Conservation (phyloP, 176 grass and related monocot species). For the Carex pumila region DNA sequence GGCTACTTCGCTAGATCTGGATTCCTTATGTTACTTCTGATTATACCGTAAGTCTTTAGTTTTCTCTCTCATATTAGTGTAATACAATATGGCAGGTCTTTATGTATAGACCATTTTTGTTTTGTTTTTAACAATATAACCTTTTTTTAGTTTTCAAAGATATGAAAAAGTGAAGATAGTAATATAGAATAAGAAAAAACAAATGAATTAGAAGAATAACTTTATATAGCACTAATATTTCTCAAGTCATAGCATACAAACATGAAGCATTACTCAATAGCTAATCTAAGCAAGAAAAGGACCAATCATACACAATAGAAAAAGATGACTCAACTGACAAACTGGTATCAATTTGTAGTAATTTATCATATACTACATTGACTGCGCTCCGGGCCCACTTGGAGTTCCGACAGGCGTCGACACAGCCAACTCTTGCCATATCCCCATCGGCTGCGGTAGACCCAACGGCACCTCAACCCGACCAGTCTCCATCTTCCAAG, state of each 20-base stretch:
- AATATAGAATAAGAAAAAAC: not conserved
- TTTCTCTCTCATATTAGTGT: not conserved
- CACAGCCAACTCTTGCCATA: constrained; percentile 49
- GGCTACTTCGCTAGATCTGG: no score
- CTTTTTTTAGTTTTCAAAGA: not conserved
- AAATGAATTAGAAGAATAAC: not conserved
- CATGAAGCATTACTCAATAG: not conserved
- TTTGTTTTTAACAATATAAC: not conserved
- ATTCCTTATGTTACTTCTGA: not conserved
- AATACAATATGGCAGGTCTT: not conserved
- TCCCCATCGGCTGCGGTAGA: not conserved
- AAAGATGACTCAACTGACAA: not conserved
- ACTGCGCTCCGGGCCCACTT: not conserved
- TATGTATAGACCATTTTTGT: not conserved
- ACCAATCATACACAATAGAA: constrained; percentile 7
- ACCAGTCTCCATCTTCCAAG: constrained; percentile 27
- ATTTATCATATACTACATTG: not conserved
- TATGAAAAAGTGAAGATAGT: not conserved
- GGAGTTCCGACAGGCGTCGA: constrained; percentile 11
- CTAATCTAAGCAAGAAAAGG: not conserved
- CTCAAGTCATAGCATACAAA: not conserved
- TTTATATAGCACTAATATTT: constrained; percentile 4
- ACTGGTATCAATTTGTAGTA: not conserved
- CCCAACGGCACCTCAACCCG: not conserved
- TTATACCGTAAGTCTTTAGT: not conserved